Base-by-base conservation (phyloP, 371 early-diverging fungal genomes). In the Mortierella sp. region DNA sequence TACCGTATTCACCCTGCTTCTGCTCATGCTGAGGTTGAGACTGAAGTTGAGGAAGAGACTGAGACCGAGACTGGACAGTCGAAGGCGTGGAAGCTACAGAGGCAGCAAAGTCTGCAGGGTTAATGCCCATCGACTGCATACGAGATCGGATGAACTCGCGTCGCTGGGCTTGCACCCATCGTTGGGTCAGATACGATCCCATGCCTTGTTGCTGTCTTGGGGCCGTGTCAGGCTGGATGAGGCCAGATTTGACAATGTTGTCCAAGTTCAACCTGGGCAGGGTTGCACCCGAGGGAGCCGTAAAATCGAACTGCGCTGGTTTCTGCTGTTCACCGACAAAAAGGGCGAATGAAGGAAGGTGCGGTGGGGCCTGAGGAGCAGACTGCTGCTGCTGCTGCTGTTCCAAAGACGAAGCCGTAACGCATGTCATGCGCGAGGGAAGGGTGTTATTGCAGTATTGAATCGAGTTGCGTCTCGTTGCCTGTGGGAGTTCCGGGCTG, bases 191-290 rank as follows among this genome's bases (percentile, higher is more conserved):
- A 28, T 68, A 75, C 3, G 64, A 39, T 3, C 75, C 75, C 75
- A 75, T 75, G n/a, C 75, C 75, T 39, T 75, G 75, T 48, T 75
- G 75, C 48, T 68, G 69, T 41, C 75, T 63, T n/a, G 75, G 64
- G 19, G 47, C 24, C 8, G 63, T 12, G 28, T 75, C 75, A 15
- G 64, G 43, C 28, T 63, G 64, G 37, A 68, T 21, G 24, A 75
- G 64, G 27, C 75, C 68, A 24, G 27, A 23, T 12, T 26, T 37
- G 26, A 30, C 37, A 23, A 9, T 28, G 42, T 42, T 64, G 34
- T 17, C 42, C 56, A 31, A 11, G 23, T 23, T 50, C 64, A 24
- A 64, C 42, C 27, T 64, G 44, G 44, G 42, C 34, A 28, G 56
- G 9, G 9, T n/a, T 44, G 57, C 72, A 37, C 57, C 54, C n/a